phyloP scores from a whole-genome alignment of 805 yeast genomes.

The Monosporozyma servazzii region DNA sequence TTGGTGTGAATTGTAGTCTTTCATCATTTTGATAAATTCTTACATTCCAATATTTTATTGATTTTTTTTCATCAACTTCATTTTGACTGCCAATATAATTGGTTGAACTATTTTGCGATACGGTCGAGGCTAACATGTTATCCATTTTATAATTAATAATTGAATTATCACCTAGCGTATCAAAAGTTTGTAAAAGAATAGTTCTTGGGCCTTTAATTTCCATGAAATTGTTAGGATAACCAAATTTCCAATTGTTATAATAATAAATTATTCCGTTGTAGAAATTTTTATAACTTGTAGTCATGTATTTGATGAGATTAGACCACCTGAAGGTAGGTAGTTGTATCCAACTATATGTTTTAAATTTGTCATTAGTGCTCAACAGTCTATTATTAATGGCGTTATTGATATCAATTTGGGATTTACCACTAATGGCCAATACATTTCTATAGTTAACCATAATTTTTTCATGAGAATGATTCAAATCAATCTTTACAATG shows the following conservation, averaged over 20 bases:
- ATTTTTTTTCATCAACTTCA: neutral
- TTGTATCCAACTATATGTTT: neutral
- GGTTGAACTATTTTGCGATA: neutral
- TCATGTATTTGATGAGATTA: neutral
- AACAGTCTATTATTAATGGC: slow-evolving; percentile 8
- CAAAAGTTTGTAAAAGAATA: slow-evolving; percentile 22
- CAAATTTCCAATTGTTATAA: slow-evolving; percentile 14
- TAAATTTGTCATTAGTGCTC: neutral
- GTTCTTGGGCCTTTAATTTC: slow-evolving; percentile 29
- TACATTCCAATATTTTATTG: slow-evolving; percentile 1
- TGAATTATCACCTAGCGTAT: neutral
- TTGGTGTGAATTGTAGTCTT: neutral
- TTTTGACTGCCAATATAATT: neutral
- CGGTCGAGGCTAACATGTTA: neutral
- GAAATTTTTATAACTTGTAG: neutral
- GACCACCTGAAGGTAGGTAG: neutral
- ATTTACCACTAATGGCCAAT: slow-evolving; percentile 26
- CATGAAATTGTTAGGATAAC: slow-evolving; percentile 18
- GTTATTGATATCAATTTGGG: slow-evolving; percentile 19
- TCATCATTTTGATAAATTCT: neutral
- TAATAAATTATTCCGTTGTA: neutral
- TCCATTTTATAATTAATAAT: neutral
- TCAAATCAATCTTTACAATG: slow-evolving; percentile 22
- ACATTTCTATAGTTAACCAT: slow-evolving; percentile 23
- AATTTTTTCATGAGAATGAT: slow-evolving; percentile 18